Evolutionary conservation across 192 early-diverging fungal genomes (phyloP), one percentile per base, ranked within the genome.

Genomic region (Dissophora ornata): DNA sequence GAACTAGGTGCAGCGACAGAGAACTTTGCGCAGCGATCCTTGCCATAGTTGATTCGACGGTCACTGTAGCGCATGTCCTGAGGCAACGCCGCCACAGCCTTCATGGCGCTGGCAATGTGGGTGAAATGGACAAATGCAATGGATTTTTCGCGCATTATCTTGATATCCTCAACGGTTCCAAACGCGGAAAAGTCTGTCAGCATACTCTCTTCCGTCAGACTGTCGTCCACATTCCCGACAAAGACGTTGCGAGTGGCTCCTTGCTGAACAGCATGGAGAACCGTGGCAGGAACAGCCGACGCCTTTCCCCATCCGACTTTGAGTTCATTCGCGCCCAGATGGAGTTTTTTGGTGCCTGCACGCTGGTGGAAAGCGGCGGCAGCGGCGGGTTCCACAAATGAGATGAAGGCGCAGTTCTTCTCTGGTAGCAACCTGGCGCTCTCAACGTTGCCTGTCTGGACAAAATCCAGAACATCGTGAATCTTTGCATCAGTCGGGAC

Each of bases 61-160:
- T 77, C 78, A 13, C 67, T 42, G 85, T 90, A 95, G 26, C 74
- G 64, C 0, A 83, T 48, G 22, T 91, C 87, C 8, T 62, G 78
- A 15, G 88, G 84, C 50, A 96, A 59, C 1, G 66, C 77, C 19
- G 79, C 69, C n/a, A 95, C 92, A 36, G 89, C 92, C 57, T 89
- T 89, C 56, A 95, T 84, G 29, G 95, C 95, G 47, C 75, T 83
- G 15, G 67, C 63, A 41, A 95, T 85, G 60, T 80, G 84, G 29
- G 88, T 79, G 71, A 95, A 91, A 69, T 96, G 94, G 18, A 93
- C 90, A 83, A 96, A 96, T 10, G 90, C 95, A 60, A 94, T 93
- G 29, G 82, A 80, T 57, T 92, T 92, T 21, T 95, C 93, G 5
- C 71, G 75, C 4, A 94, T 61, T 19, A 94, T 82, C 62, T 88